Base-by-base conservation (phyloP, 495 filamentous ascomycete species). In the Aspergillus cristatus region DNA sequence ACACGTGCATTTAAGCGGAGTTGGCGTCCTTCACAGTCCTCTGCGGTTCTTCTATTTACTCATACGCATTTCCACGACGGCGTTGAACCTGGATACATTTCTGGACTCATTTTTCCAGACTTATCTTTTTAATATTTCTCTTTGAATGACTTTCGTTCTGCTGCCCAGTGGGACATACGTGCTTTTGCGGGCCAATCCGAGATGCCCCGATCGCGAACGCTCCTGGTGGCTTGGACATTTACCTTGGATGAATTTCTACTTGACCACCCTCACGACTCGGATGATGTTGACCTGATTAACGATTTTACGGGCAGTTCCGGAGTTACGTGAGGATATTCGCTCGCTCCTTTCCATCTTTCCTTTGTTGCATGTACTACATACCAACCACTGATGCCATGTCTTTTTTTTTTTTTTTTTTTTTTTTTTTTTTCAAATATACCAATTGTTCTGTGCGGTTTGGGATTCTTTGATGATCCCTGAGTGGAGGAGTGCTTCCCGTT, bases 1-100 rank as follows among this genome's bases (percentile, higher is more conserved):
- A 48, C 36, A 51, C 58, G 51, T 63, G 58, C 57, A 63, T 64
- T 60, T 58, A 53, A 48, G 58, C 40, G 58, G 58, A 55, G 59
- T 63, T 62, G 45, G 45, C 50, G 51, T 47, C 38, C 37, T 32
- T 47, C n/a, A n/a, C n/a, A n/a, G n/a, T 35, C 41, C 48, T 57
- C 36, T 31, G 48, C 31, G 43, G 36, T 38, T 50, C 55, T 59
- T 58, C 55, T 52, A 58, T 64, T 57, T 53, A n/a, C n/a, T n/a
- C n/a, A n/a, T n/a, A n/a, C n/a, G n/a, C n/a, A n/a, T 53, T 43
- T 28, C 44, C 28, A 51, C 54, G 41, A 48, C 42, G 54, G 58
- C 43, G 56, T 60, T 55, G 45, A 36, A 40, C 20, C 20, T n/a
- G n/a, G n/a, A n/a, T n/a, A n/a, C n/a, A n/a, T n/a, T n/a, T 45